Evolutionary conservation across 495 filamentous ascomycete genomes (phyloP).

Genomic region (Aspergillus saccharolyticus): DNA sequence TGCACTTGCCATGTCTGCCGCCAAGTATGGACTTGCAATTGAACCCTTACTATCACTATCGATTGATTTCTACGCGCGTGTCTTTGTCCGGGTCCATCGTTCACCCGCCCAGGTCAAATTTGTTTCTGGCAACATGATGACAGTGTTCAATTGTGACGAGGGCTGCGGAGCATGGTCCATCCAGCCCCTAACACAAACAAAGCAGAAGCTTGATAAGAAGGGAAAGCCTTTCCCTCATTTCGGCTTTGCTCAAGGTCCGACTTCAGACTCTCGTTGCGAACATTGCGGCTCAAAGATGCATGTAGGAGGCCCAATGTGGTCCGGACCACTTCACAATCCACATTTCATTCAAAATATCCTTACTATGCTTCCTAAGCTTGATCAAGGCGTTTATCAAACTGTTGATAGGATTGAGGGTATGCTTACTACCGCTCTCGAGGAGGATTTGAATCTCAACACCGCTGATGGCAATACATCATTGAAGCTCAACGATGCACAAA

Average conservation of each 20-base stretch:
- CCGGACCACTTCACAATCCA: conserved; percentile 77
- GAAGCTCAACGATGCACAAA: conserved; percentile 2
- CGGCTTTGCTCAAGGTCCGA: conserved; percentile 62
- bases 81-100: conserved; percentile 79
- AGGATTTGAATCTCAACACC: conserved; percentile 42
- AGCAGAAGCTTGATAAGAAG: conserved; percentile 58
- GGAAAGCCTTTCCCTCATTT: conserved; percentile 72
- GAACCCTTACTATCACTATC: conserved; percentile 89
- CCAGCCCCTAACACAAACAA: conserved; percentile 67
- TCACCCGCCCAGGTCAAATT: conserved; percentile 84
- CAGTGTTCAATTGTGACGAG: conserved; percentile 82
- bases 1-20: conserved; percentile 69
- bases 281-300: conserved; percentile 87
- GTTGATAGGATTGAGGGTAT: conserved; percentile 80
- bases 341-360: conserved; percentile 75
- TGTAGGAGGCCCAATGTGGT: conserved; percentile 90
- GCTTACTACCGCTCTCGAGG: conserved; percentile 81
- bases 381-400: conserved; percentile 67
- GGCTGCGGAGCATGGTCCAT: conserved; percentile 86
- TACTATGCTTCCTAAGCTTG: conserved; percentile 54
- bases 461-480: conserved; percentile 7
- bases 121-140: conserved; percentile 81
- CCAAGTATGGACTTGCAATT: conserved; percentile 81
- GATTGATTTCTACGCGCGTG: conserved; percentile 90
- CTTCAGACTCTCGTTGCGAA: conserved; percentile 54